Evolutionary conservation across 768 basidiomycete genomes (phyloP), one percentile per base, ranked within the genome.

Genomic region (Naganishia onofrii): DNA sequence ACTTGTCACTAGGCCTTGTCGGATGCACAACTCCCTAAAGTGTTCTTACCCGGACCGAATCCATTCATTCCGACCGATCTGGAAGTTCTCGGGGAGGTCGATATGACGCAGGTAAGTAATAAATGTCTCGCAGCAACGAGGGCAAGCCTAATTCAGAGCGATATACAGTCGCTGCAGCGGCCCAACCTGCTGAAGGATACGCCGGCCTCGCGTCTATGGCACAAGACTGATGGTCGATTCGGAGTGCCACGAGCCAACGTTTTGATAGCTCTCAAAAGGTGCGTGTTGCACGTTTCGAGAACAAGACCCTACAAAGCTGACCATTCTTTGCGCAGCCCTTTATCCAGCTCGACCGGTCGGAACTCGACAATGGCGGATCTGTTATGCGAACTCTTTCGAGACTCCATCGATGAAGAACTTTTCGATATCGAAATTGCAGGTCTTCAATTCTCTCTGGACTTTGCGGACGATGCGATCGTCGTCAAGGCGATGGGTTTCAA

Each of bases 221-320:
- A 93, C 82, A 99, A 99, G 84, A 93, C 93, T 78, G 96, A 99
- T 78, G 94, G 98, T 80, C 86, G 84, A 71, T 99, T 96, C 83
- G 95, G 92, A 90, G 87, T 95, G 10, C 96, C 96, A 0, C 92
- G 91, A 77, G 92, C 93, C 2, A 85, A 87, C 72, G 85, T 89
- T 26, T 82, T 89, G 67, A 84, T 97, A 65, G 87, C 71, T 21
- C 71, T 80, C 23, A 71, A 75, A 55, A 74, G 76, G 74, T 78
- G 52, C 66, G 77, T 73, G 31, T 13, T 31, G 26, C 19, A 2
- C 13, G 6, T 28, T 29, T 42, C 8, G 15, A 42, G 4, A 58
- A 31, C 21, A 7, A 31, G 15, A 23, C 12, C 1, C 8, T 0
- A 10, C 4, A 23, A 32, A 8, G 34, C 57, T 58, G 57, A 58